Base-by-base conservation (phyloP, 2,329 filamentous ascomycete genomes). In the Keithomyces neogunnii region DNA sequence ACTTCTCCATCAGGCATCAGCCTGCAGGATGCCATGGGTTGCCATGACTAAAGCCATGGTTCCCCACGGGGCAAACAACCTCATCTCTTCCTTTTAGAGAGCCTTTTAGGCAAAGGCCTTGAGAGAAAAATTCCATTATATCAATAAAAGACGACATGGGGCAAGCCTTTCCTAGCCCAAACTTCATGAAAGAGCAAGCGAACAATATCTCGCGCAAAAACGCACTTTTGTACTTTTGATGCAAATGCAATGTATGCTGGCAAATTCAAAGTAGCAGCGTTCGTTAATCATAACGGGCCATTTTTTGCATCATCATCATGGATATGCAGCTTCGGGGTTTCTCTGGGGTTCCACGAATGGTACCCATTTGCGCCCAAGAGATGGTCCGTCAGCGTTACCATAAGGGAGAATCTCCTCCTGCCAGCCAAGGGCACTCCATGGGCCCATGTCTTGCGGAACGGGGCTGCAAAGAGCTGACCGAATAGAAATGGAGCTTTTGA, bases 361-460 rank as follows among this genome's bases (percentile, higher is more conserved):
- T 43, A 68, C 59, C 74, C 74, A 77, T 50, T 64, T 70, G 44
- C 74, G 73, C 33, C 67, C 63, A 31, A 77, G 65, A 45, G 64
- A 60, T 29, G 72, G 70, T n/a, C 67, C 65, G 48, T 75, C 72
- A 26, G 66, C 63, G 29, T 68, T 68, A 36, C 66, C 66, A 33
- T 67, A 66, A 1, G 63, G 57, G 11, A 66, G 45, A 33, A 69
- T 57, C 53, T 73, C 69, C 59, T 79, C 76, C 45, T 71, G 67
- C 76, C 76, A 79, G 51, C 75, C 75, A 38, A 78, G 61, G 1
- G 68, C 66, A 49, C 71, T 71, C 75, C 75, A 78, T 11, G 59
- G 60, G 28, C 72, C 70, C 31, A 69, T 62, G 45, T 68, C 63
- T 13, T 63, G 68, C 39, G 67, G 74, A 55, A 64, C 69, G 35